Evolutionary conservation across 257 asterid species (phyloP).

Genomic region (Solanum etuberosum): DNA sequence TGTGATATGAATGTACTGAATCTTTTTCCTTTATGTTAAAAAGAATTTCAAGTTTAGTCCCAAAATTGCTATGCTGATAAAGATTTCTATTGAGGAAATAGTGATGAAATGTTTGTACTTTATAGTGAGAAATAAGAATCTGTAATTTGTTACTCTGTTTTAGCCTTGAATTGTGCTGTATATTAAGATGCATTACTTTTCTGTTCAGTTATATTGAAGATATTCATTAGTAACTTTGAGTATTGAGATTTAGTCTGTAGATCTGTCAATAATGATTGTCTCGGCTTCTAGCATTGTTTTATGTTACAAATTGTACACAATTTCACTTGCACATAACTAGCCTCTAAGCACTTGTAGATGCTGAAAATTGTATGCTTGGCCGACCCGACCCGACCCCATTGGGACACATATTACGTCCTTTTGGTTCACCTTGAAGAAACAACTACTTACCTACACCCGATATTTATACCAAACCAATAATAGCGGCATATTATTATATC

Average conservation of each 20-base stretch:
- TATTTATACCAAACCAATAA: not conserved
- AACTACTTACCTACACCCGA: not conserved
- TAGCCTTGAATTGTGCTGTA: not conserved
- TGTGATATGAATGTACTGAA: not conserved
- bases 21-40: not conserved
- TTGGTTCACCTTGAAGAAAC: not conserved
- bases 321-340: too few relatives aligned
- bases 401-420: not conserved
- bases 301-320: too few relatives aligned
- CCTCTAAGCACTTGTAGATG: too few relatives aligned
- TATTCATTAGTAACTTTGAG: too few relatives aligned
- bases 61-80: not conserved
- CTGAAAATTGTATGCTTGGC: not conserved
- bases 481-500: not conserved
- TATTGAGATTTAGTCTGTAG: too few relatives aligned
- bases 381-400: not conserved
- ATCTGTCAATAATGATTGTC: too few relatives aligned
- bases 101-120: not conserved
- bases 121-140: not conserved
- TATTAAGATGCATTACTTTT: not conserved
- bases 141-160: not conserved
- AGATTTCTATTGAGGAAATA: not conserved
- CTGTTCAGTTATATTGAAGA: not conserved
- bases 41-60: not conserved
- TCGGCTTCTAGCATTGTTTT: too few relatives aligned